phyloP scores from a whole-genome alignment of 202 grass and related monocot species.

The Dendrocalamus latiflorus region DNA sequence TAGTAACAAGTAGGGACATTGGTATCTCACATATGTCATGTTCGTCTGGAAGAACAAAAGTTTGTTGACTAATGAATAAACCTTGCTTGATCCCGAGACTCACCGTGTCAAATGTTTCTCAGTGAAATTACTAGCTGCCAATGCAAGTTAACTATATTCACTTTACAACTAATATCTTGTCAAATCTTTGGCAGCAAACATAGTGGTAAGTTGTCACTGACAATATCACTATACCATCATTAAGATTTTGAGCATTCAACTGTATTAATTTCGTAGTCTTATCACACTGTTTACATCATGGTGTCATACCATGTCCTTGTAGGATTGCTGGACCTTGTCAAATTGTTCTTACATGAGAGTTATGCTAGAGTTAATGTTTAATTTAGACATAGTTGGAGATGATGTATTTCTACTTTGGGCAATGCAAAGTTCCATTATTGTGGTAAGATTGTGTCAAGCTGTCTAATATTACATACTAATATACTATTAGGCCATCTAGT shows the following conservation, averaged over 20 bases:
- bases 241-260: background rate
- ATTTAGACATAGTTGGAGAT: background rate
- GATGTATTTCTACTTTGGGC: background rate
- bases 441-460: background rate
- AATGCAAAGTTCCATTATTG: background rate
- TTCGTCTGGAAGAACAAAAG: background rate
- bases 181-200: background rate
- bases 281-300: background rate
- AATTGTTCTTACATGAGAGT: background rate
- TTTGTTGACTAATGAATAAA: constrained; percentile 1
- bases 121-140: background rate
- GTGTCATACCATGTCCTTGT: background rate
- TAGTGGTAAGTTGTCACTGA: background rate
- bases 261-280: background rate
- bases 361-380: background rate
- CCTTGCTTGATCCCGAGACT: background rate
- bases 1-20: background rate
- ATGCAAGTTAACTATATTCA: background rate
- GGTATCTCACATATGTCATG: background rate
- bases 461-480: background rate
- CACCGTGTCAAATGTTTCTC: background rate
- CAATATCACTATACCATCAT: background rate
- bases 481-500: background rate
- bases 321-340: background rate
- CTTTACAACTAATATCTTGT: background rate